These are phyloP conservation scores for Leishmania arabica DNA, from an alignment of 208 protist species.

Conservation along the genomic window DNA sequence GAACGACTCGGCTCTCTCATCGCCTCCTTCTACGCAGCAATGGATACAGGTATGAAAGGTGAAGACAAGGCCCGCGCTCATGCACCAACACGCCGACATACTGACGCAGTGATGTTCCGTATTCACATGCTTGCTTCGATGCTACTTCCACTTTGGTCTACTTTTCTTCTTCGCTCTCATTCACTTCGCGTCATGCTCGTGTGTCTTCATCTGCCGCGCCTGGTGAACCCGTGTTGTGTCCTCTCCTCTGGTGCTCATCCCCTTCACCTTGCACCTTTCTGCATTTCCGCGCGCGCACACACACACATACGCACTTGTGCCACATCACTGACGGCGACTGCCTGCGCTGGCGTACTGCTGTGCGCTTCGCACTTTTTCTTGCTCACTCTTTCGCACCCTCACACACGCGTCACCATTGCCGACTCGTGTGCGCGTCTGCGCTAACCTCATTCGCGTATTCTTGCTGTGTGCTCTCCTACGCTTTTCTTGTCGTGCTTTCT, in stretches of 20 bases:
- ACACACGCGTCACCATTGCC: neutral
- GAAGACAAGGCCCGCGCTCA: neutral
- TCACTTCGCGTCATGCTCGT: neutral
- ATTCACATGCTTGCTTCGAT: neutral
- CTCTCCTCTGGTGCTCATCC: neutral
- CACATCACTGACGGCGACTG: neutral
- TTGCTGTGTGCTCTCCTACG: neutral
- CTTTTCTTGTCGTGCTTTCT: neutral
- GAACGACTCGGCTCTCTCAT: neutral
- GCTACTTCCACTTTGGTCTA: neutral
- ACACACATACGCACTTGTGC: neutral
- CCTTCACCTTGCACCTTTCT: neutral
- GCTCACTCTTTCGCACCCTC: neutral
- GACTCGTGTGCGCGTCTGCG: neutral
- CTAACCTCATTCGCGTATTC: neutral
- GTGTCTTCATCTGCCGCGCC: neutral
- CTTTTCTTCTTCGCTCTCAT: neutral
- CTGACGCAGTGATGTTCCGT: neutral
- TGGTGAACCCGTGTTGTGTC: neutral
- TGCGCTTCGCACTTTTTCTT: neutral
- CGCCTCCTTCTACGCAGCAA: neutral
- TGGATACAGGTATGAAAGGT: neutral
- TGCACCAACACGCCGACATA: no score
- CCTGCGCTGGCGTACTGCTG: neutral
- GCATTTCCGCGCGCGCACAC: neutral